These are phyloP conservation scores for Phytopythium vexans DNA, from an alignment of 352 stramenopile genomes.

Conservation along the genomic window DNA sequence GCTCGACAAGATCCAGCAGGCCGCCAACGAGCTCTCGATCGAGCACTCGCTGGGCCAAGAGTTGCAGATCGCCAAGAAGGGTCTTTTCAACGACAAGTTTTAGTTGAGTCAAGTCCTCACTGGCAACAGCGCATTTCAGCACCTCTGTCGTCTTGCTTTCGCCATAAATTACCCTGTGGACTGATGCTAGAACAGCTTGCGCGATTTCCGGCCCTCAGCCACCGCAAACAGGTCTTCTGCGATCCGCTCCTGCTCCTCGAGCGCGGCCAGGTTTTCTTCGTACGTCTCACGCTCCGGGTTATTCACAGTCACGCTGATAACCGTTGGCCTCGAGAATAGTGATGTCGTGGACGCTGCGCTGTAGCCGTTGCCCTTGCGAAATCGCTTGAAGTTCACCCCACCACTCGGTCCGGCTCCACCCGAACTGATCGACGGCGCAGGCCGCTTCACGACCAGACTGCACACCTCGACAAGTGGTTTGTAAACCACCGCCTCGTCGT, in stretches of 20 bases:
- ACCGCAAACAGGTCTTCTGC: conserved; percentile 83
- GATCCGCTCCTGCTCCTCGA: conserved; percentile 82
- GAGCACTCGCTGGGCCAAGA: conserved; percentile 80
- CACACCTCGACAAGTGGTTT: conserved; percentile 53
- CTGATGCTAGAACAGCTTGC: conserved; percentile 41
- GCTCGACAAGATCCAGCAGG: conserved; percentile 86
- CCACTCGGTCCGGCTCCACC: no score
- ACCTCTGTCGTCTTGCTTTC: background rate
- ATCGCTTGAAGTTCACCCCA: conserved; percentile 77
- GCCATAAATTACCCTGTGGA: conserved; percentile 22
- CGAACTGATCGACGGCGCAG: background rate
- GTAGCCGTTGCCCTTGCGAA: conserved; percentile 74
- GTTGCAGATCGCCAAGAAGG: conserved; percentile 82
- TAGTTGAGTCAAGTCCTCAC: conserved; percentile 10
- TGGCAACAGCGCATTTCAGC: conserved; percentile 1
- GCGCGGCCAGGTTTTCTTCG: conserved; percentile 54
- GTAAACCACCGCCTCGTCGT: conserved; percentile 20
- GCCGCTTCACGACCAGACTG: conserved; percentile 49
- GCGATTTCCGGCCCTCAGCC: conserved; percentile 53
- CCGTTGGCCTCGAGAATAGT: conserved; percentile 49
- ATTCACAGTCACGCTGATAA: conserved; percentile 61
- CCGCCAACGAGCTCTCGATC: conserved; percentile 83
- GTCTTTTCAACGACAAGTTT: conserved; percentile 83
- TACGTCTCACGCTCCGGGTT: conserved; percentile 52
- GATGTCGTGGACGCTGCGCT: conserved; percentile 33